Base-by-base conservation (phyloP, 257 asterid species). In the Solanum etuberosum region DNA sequence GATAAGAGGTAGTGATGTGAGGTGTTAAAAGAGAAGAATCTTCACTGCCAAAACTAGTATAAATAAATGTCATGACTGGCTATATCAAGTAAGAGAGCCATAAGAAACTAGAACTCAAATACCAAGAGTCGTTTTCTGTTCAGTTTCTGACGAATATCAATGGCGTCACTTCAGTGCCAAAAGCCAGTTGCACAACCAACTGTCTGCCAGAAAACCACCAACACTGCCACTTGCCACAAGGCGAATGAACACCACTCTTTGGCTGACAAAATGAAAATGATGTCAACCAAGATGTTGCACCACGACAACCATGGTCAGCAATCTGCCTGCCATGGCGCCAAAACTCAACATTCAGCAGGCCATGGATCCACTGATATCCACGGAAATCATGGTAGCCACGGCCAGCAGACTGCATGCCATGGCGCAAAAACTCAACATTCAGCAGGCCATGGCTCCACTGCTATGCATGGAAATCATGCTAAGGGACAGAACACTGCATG, bases 161-260 rank as follows among this genome's bases (percentile, higher is more conserved):
- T 86, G 88, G 84, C 88, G n/a, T 51, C 84, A 20, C 35, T 23
- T 27, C 88, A 86, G 74, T 70, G 88, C 73, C 83, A 86, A 38
- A 71, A 35, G 67, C 71, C 81, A 48, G 84, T 51, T 34, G 83
- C 14, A 2, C 70, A 85, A 20, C 63, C 5, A 51, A 71, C 54
- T 9, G 83, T 34, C 84, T 85, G 77, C 78, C 87, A 85, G 0
- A 86, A 70, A 48, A 73, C 84, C 74, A 73, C 84, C 42, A 86
- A 83, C 73, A 72, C 48, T 20, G 88, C 18, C 9, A 73, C 32
- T 29, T 32, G 88, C 88, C 88, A 72, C 57, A 72, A 86, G 71
- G 73, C 35, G 10, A 86, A 72, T 43, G 83, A 86, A 35, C 84
- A 72, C n/a, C 84, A 72, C 70, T 86, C 87, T 32, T 71, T 86